Evolutionary conservation across 106 monocot genomes (phyloP).

Genomic region (Alisma plantagoaquatica): DNA sequence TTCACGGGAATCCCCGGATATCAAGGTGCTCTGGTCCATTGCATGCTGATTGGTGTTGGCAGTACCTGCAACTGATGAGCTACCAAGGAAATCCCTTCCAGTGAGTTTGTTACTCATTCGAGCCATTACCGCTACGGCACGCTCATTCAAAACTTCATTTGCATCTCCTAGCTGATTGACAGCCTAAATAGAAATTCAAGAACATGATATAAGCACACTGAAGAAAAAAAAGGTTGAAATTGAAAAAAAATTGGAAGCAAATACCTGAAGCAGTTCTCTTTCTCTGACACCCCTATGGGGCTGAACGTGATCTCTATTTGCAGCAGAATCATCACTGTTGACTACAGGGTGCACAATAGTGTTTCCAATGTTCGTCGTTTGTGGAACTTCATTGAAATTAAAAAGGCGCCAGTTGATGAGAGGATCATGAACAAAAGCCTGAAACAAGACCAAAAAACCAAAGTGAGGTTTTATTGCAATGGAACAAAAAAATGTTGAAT

Average conservation of each 20-base stretch:
- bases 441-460: constrained; percentile 9
- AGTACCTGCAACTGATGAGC: constrained; percentile 31
- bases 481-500: no score
- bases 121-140: constrained; percentile 80
- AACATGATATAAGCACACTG: neutral
- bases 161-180: constrained; percentile 95
- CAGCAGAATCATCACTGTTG: constrained; percentile 58
- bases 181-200: constrained; percentile 27
- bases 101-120: constrained; percentile 94
- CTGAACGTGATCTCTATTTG: constrained; percentile 52
- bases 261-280: constrained; percentile 80
- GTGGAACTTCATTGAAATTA: constrained; percentile 99
- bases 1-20: constrained; percentile 49
- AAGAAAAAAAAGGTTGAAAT: neutral
- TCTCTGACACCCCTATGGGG: constrained; percentile 87
- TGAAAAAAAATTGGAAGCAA: neutral
- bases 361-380: constrained; percentile 49
- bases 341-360: constrained; percentile 49
- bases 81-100: constrained; percentile 68
- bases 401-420: constrained; percentile 98
- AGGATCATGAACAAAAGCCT: constrained; percentile 99
- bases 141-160: constrained; percentile 86
- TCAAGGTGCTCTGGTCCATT: constrained; percentile 23
- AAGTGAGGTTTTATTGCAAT: no score
- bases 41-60: constrained; percentile 26